Conservation (phyloP, 305 asterid species). For the Fraxinus baroniana region DNA sequence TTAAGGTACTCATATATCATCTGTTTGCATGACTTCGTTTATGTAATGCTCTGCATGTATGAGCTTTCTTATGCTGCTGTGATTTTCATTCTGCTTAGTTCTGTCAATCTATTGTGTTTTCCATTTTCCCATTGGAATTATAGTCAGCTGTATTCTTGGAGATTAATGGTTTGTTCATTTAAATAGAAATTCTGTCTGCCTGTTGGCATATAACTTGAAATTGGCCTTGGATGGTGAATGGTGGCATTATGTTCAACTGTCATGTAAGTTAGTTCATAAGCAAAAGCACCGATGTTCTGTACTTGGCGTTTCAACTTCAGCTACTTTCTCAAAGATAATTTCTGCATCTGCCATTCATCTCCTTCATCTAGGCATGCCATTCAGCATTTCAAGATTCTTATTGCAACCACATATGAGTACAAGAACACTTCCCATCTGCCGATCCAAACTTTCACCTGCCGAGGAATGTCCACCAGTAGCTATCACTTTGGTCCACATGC, state of each 20-base stretch:
- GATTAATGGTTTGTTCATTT: constrained; percentile 45
- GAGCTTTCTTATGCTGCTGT: constrained; percentile 39
- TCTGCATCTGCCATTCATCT: constrained; percentile 65
- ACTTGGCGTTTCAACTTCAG: constrained; percentile 81
- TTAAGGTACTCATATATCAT: constrained; percentile 33
- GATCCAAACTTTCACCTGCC: constrained; percentile 85
- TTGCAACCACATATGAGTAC: constrained; percentile 86
- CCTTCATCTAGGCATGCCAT: constrained; percentile 61
- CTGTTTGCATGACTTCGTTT: constrained; percentile 36
- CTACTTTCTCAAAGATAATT: constrained; percentile 80
- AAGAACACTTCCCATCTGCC: constrained; percentile 70
- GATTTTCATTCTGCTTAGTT: constrained; percentile 35
- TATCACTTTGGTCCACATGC: constrained; percentile 64
- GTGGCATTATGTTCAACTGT: constrained; percentile 45
- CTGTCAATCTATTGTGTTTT: constrained; percentile 33
- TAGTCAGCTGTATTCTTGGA: constrained; percentile 40
- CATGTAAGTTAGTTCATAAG: constrained; percentile 36
- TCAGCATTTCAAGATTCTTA: constrained; percentile 86
- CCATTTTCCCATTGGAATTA: constrained; percentile 47
- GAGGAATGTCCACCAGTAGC: constrained; percentile 84
- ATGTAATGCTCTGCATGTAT: constrained; percentile 30
- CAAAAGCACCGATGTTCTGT: constrained; percentile 39
- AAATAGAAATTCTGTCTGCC: constrained; percentile 55
- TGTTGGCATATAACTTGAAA: constrained; percentile 63
- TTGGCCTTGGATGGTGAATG: constrained; percentile 56